phyloP scores from a whole-genome alignment of 495 filamentous ascomycete genomes.

The Neurospora sp. region DNA sequence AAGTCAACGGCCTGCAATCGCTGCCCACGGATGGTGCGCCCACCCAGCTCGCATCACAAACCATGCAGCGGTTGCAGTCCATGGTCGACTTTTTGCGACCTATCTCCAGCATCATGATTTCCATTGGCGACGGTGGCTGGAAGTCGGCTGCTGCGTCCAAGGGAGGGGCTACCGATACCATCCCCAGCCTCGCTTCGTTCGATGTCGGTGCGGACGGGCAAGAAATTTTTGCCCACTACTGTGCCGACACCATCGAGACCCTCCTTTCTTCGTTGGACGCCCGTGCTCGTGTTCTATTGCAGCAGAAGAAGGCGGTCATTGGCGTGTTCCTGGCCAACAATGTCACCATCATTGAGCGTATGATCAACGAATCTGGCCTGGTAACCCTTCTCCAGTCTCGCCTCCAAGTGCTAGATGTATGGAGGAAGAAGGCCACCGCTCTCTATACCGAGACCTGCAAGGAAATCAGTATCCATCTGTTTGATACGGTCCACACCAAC shows the following conservation, averaged over 20 bases:
- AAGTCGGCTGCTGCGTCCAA: constrained; percentile 36
- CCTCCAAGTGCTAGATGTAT: constrained; percentile 60
- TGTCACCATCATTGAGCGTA: constrained; percentile 73
- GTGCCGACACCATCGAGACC: constrained; percentile 71
- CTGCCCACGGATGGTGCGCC: constrained; percentile 72
- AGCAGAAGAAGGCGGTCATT: constrained; percentile 57
- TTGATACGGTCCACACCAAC: constrained; percentile 89
- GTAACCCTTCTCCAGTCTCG: constrained; percentile 55
- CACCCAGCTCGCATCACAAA: constrained; percentile 67
- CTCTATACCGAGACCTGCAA: constrained; percentile 84
- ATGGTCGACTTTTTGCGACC: constrained; percentile 84
- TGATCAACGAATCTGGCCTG: constrained; percentile 75
- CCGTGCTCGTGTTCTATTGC: constrained; percentile 62
- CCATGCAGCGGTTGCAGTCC: constrained; percentile 76
- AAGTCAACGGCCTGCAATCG: constrained; percentile 47
- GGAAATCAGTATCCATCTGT: constrained; percentile 71
- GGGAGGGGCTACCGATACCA: constrained; percentile 48
- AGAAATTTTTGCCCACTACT: constrained; percentile 82
- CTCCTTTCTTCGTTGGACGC: constrained; percentile 69
- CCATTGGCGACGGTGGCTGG: constrained; percentile 91
- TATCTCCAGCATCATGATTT: constrained; percentile 80
- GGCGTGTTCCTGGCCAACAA: constrained; percentile 92
- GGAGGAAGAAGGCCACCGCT: constrained; percentile 75
- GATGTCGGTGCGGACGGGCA: constrained; percentile 86
- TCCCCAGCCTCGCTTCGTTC: constrained; percentile 62